Evolutionary conservation across 2,329 filamentous ascomycete genomes (phyloP), one percentile per base, ranked within the genome.

Genomic region (Clathrospora elynae): DNA sequence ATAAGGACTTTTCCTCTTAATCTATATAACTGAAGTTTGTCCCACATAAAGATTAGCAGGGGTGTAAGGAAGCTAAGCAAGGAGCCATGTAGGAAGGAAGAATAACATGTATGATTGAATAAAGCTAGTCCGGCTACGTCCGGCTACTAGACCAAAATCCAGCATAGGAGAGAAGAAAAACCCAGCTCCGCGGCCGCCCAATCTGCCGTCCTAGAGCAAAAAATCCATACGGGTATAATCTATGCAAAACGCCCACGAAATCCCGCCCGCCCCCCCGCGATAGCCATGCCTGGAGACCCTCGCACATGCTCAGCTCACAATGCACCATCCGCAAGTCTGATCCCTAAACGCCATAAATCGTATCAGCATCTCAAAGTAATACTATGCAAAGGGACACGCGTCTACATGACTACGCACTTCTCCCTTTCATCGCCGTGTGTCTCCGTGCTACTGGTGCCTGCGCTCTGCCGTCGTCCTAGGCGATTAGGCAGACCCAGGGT

Each of bases 351-450:
- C 31, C 31, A 16, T 13, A 34, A 9, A 23, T 23, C 9, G 19
- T 12, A 16, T 34, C n/a, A 34, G 18, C 24, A 22, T 18, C n/a
- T 18, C 3, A 14, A 4, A 22, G 10, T 3, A 23, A 30, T 11
- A 16, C 8, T 11, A 22, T 3, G 19, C 6, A 24, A 34, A 34
- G 6, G 17, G 10, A 3, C 4, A 33, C n/a, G 12, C 23, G 9
- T 44, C 36, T 66, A 67, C 64, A 67, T 67, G 22, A 67, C 57
- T 42, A 67, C 49, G 45, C 64, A 67, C 55, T 64, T 65, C 5
- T 67, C 64, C 17, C 61, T 37, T 11, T 65, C 60, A 28, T 64
- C 61, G 5, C 37, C 44, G 35, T 61, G 28, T 7, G 18, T 28
- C 4, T 23, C 32, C 23, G 18, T 16, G 4, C 54, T 57, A 8